phyloP scores from a whole-genome alignment of 495 filamentous ascomycete genomes.

The Podospora pseudocomata region DNA sequence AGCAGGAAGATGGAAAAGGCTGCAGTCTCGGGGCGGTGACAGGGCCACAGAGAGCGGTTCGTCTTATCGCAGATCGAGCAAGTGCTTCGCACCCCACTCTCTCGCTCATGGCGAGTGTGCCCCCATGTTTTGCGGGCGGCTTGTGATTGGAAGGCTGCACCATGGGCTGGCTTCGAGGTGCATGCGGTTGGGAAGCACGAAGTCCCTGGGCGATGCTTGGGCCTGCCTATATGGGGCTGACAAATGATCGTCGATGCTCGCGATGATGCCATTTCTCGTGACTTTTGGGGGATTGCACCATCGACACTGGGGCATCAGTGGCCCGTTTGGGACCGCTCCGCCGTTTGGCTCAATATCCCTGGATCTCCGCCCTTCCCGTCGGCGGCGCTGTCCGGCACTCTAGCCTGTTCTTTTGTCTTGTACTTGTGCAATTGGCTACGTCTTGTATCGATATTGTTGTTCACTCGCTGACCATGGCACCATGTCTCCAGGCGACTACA shows the following conservation, averaged over 20 bases:
- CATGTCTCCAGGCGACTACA: conserved; percentile 51
- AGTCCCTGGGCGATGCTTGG: conserved; percentile 15
- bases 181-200: conserved; percentile 23
- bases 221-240: conserved; percentile 31
- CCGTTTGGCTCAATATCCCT: conserved; percentile 24
- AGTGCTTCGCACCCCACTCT: conserved; percentile 18
- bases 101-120: conserved; percentile 3
- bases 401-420: conserved; percentile 14
- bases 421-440: conserved; percentile 17
- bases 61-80: conserved; percentile 30
- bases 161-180: neutral
- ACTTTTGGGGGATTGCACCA: conserved; percentile 36
- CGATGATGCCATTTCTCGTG: conserved; percentile 44
- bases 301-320: conserved; percentile 34
- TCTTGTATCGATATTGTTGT: conserved; percentile 23
- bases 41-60: conserved; percentile 22
- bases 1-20: neutral
- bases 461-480: conserved; percentile 39
- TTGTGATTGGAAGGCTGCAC: conserved; percentile 27
- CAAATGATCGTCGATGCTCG: conserved; percentile 35
- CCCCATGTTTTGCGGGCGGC: conserved; percentile 21
- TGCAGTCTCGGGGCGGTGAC: conserved; percentile 7
- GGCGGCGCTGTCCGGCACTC: conserved; percentile 24
- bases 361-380: conserved; percentile 31
- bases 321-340: conserved; percentile 7